A percentile compares a stretch with the other conserved stretches of the same genome.
Conservation (phyloP, 345 rosid genomes). For the Brassica incana region DNA sequence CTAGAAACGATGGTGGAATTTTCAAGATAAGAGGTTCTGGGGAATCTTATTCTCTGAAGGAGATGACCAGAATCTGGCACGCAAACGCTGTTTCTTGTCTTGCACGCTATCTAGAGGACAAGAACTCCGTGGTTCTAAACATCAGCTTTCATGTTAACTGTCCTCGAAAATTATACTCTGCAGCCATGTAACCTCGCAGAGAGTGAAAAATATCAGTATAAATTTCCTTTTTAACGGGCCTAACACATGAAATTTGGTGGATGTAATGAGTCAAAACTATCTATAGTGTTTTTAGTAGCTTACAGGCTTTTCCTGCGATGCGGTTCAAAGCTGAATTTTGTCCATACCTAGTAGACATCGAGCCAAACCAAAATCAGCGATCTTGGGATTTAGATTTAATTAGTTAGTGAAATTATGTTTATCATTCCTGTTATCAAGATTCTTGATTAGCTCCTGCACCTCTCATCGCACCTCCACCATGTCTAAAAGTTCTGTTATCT, state of each 20-base stretch:
- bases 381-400: slow-evolving; percentile 39
- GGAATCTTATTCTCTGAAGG: slow-evolving; percentile 21
- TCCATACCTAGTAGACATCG: slow-evolving; percentile 37
- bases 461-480: neutral
- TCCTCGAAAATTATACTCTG: slow-evolving; percentile 51
- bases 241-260: neutral
- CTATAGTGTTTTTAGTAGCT: slow-evolving; percentile 11
- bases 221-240: neutral
- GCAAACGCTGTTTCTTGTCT: slow-evolving; percentile 38
- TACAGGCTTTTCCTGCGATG: slow-evolving; percentile 53
- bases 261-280: neutral
- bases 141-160: slow-evolving; percentile 50
- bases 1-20: slow-evolving; percentile 7
- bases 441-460: neutral
- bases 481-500: neutral
- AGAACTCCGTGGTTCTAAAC: slow-evolving; percentile 54
- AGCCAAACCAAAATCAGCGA: slow-evolving; percentile 58
- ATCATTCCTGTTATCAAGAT: neutral
- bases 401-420: neutral
- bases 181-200: slow-evolving; percentile 54
- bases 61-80: slow-evolving; percentile 26
- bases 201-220: neutral
- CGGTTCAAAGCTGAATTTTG: slow-evolving; percentile 39
- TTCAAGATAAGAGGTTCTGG: neutral
- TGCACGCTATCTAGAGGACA: slow-evolving; percentile 49